These are phyloP conservation scores for Acacia crassicarpa DNA, from an alignment of 306 rosid genomes.

Conservation along the genomic window DNA sequence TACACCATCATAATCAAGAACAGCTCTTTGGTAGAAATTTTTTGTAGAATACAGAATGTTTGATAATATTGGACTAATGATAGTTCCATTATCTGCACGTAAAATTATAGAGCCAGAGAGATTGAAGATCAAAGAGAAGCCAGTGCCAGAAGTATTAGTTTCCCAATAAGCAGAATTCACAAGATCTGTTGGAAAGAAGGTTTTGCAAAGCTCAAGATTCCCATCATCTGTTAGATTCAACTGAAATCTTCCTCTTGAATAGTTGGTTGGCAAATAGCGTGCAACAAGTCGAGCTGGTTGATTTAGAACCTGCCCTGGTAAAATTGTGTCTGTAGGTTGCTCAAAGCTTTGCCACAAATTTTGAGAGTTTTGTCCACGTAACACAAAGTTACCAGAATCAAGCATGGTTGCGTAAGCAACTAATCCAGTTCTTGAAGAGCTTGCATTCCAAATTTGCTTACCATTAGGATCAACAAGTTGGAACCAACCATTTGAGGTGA, in stretches of 20 bases:
- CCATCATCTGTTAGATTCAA: constrained; percentile 41
- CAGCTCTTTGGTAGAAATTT: constrained; percentile 17
- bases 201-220: constrained; percentile 30
- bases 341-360: constrained; percentile 45
- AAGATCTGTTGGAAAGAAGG: constrained; percentile 22
- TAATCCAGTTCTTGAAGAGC: neutral
- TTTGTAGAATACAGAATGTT: neutral
- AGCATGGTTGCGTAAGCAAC: constrained; percentile 25
- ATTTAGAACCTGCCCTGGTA: constrained; percentile 44
- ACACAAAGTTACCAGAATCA: constrained; percentile 39
- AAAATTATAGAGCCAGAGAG: neutral
- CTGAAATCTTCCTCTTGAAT: constrained; percentile 39
- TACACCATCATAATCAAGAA: constrained; percentile 33
- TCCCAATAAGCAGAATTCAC: constrained; percentile 18
- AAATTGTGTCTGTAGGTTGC: constrained; percentile 51
- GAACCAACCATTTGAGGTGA: constrained; percentile 27
- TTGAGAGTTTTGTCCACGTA: constrained; percentile 1
- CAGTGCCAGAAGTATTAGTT: neutral
- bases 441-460: constrained; percentile 25
- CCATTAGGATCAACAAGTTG: constrained; percentile 33
- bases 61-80: neutral
- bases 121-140: constrained; percentile 9
- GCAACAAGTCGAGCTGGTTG: constrained; percentile 23
- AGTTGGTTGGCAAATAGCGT: constrained; percentile 31
- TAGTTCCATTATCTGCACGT: neutral